Percentiles rank a stretch among this genome's conserved stretches.
These are phyloP conservation scores for Buddleja alternifolia DNA, from an alignment of 257 asterid genomes.

Conservation along the genomic window DNA sequence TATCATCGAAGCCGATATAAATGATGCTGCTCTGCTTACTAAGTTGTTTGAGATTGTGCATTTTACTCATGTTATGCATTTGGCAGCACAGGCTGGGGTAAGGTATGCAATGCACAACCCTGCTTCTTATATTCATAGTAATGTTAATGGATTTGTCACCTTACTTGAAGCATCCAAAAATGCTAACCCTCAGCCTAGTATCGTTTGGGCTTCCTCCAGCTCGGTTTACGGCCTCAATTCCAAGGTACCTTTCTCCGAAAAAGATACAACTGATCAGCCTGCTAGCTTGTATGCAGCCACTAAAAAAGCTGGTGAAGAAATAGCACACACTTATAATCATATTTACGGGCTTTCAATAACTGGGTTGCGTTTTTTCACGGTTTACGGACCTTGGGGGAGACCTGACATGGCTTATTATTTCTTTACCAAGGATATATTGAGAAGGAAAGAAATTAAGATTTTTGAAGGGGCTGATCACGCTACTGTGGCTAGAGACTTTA, in stretches of 20 bases:
- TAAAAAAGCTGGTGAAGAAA: slow-evolving; percentile 86
- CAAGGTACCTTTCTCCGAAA: slow-evolving; percentile 79
- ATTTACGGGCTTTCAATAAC: slow-evolving; percentile 79
- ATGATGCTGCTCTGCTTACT: slow-evolving; percentile 52
- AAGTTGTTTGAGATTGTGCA: slow-evolving; percentile 55
- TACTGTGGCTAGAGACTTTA: slow-evolving; percentile 78
- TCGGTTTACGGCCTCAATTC: slow-evolving; percentile 86
- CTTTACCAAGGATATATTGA: slow-evolving; percentile 76
- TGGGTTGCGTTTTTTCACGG: slow-evolving; percentile 77
- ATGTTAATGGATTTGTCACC: slow-evolving; percentile 68
- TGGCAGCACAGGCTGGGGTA: slow-evolving; percentile 92
- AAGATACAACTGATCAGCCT: slow-evolving; percentile 74
- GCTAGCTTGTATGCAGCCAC: slow-evolving; percentile 90
- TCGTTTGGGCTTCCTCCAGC: slow-evolving; percentile 88
- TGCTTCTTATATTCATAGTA: slow-evolving; percentile 65
- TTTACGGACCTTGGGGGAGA: slow-evolving; percentile 93
- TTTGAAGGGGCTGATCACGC: slow-evolving; percentile 69
- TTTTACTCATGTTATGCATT: slow-evolving; percentile 80
- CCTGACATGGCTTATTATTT: slow-evolving; percentile 89
- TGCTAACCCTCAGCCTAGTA: slow-evolving; percentile 65
- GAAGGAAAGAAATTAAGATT: slow-evolving; percentile 70
- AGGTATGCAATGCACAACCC: slow-evolving; percentile 85
- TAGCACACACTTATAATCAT: slow-evolving; percentile 80
- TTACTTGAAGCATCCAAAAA: slow-evolving; percentile 68
- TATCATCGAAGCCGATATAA: slow-evolving; percentile 64